These are phyloP conservation scores for Mycena crocata DNA, from an alignment of 768 basidiomycete genomes.

Conservation along the genomic window DNA sequence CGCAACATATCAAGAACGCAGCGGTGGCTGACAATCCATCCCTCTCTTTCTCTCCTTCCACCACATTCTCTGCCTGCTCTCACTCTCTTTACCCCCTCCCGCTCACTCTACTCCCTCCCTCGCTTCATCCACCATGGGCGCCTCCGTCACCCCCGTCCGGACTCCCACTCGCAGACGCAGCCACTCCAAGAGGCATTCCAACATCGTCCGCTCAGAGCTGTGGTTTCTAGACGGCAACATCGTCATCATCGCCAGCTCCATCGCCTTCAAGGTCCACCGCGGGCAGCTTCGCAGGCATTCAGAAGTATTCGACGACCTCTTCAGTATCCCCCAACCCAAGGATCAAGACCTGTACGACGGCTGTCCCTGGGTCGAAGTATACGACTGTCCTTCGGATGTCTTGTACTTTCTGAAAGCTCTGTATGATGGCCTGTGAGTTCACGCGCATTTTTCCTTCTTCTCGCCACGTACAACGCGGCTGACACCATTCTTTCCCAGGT, in stretches of 20 bases:
- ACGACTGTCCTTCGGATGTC: conserved; percentile 76
- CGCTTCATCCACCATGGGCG: conserved; percentile 26
- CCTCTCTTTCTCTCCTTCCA: conserved; percentile 12
- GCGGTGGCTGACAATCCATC: conserved; percentile 19
- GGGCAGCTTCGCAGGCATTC: conserved; percentile 82
- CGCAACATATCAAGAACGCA: not conserved
- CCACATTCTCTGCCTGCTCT: not conserved
- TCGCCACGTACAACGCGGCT: not conserved
- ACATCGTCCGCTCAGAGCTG: conserved; percentile 65
- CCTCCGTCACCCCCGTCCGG: conserved; percentile 22
- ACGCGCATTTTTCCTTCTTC: not conserved
- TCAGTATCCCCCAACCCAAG: conserved; percentile 71
- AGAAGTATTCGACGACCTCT: conserved; percentile 78
- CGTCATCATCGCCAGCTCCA: conserved; percentile 65
- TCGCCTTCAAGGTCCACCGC: conserved; percentile 79
- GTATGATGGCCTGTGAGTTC: conserved; percentile 81
- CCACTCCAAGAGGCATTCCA: conserved; percentile 30
- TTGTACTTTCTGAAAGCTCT: conserved; percentile 74
- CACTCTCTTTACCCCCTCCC: too few relatives aligned
- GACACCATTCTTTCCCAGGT: conserved; percentile 52
- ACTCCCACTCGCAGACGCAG: conserved; percentile 26
- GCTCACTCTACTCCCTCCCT: not conserved
- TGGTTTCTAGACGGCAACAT: conserved; percentile 84
- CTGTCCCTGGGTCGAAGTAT: conserved; percentile 67
- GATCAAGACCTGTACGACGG: conserved; percentile 65